phyloP scores from a whole-genome alignment of 2,329 filamentous ascomycete species.

The Nemania serpens region DNA sequence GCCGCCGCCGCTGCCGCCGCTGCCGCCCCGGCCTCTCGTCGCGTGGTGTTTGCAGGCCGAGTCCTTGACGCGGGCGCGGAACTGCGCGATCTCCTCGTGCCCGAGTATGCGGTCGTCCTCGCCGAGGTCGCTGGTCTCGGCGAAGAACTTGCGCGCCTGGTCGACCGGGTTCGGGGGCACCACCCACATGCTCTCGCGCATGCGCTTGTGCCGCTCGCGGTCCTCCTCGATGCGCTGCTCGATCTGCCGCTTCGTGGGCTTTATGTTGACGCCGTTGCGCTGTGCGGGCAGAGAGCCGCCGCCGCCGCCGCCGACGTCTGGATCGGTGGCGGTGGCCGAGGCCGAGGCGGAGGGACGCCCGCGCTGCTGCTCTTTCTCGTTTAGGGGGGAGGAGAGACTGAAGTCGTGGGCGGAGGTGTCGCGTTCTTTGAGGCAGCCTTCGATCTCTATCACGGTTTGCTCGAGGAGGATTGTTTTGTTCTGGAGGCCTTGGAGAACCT shows the following conservation, averaged over 20 bases:
- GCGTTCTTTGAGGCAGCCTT: conserved; percentile 80
- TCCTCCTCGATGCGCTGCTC: conserved; percentile 98
- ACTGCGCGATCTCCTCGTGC: conserved; percentile 70
- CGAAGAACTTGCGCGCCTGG: conserved; percentile 83
- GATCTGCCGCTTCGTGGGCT: conserved; percentile 81
- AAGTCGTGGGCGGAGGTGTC: conserved; percentile 67
- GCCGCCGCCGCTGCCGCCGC: too few relatives aligned
- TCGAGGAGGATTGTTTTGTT: conserved; percentile 73
- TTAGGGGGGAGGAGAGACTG: conserved; percentile 55
- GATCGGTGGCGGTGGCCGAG: conserved; percentile 38
- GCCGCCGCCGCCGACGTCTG: conserved; percentile 39
- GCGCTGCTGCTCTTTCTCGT: conserved; percentile 41
- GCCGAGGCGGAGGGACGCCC: conserved; percentile 36
- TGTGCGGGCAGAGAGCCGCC: conserved; percentile 27
- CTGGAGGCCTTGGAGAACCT: conserved; percentile 73
- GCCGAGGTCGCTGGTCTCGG: conserved; percentile 82
- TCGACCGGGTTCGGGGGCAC: conserved; percentile 67
- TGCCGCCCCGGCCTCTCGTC: too few relatives aligned
- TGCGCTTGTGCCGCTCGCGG: conserved; percentile 87
- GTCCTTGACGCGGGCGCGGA: conserved; percentile 18
- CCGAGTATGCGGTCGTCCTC: conserved; percentile 83
- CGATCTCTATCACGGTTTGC: conserved; percentile 77
- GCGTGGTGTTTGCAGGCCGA: conserved; percentile 16
- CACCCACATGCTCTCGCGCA: conserved; percentile 93
- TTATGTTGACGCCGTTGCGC: conserved; percentile 37